Percentiles rank a stretch among this genome's conserved stretches.
Conservation (phyloP, 768 basidiomycete genomes). For the Suillus tomentosus region DNA sequence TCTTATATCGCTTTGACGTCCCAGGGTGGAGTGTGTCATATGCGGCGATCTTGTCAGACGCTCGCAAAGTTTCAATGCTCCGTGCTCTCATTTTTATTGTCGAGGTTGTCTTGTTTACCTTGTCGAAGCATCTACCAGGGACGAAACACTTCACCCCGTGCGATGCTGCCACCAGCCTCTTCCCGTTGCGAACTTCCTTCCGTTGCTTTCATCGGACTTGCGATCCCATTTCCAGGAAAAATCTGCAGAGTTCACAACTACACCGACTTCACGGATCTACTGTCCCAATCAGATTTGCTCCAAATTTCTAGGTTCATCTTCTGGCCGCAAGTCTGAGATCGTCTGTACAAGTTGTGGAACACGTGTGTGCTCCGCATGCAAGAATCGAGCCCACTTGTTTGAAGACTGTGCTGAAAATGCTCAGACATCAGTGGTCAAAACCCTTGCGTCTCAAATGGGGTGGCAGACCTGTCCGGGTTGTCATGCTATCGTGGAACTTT, state of each 20-base stretch:
- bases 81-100: conserved; percentile 53
- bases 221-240: conserved; percentile 42
- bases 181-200: conserved; percentile 26
- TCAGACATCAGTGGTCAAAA: conserved; percentile 43
- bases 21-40: conserved; percentile 40
- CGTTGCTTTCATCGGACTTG: conserved; percentile 33
- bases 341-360: conserved; percentile 44
- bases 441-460: conserved; percentile 43
- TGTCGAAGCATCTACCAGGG: conserved; percentile 42
- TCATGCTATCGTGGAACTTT: conserved; percentile 54
- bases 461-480: conserved; percentile 73
- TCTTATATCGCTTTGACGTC: background rate
- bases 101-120: conserved; percentile 43
- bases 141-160: conserved; percentile 55
- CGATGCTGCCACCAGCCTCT: conserved; percentile 49
- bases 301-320: conserved; percentile 49
- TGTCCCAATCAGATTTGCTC: conserved; percentile 53
- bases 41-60: conserved; percentile 39
- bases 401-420: conserved; percentile 45
- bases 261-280: conserved; percentile 48
- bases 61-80: conserved; percentile 35
- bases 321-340: conserved; percentile 19
- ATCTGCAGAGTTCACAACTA: conserved; percentile 46
- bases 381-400: conserved; percentile 43
- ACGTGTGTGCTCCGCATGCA: conserved; percentile 51